Conservation (phyloP, 2,329 filamentous ascomycete genomes). For the Ascochyta clinopodiicola region DNA sequence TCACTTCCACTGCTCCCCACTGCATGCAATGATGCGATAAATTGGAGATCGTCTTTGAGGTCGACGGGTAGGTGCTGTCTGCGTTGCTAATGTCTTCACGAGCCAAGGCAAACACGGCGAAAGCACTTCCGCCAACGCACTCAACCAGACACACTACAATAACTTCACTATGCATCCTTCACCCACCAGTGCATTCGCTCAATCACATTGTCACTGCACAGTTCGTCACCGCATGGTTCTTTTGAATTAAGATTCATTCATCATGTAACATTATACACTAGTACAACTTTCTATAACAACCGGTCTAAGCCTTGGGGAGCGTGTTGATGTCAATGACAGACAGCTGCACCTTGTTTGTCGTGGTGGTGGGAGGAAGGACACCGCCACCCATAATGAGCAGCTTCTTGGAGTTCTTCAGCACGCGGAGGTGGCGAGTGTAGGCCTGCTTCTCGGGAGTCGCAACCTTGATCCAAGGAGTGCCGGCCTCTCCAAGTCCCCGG, state of each 20-base stretch:
- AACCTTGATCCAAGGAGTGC: constrained; percentile 53
- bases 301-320: constrained; percentile 9
- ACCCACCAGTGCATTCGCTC: background rate
- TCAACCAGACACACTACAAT: background rate
- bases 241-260: background rate
- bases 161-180: background rate
- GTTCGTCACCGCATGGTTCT: too few relatives aligned
- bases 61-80: too few relatives aligned
- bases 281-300: background rate
- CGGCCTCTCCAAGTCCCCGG: constrained; percentile 51
- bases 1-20: too few relatives aligned
- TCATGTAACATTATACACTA: background rate
- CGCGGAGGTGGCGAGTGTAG: constrained; percentile 57
- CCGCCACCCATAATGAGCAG: constrained; percentile 54
- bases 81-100: too few relatives aligned
- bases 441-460: constrained; percentile 49
- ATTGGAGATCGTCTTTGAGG: too few relatives aligned
- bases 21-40: background rate
- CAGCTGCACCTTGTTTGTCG: constrained; percentile 40
- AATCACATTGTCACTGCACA: too few relatives aligned
- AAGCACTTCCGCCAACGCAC: too few relatives aligned
- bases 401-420: constrained; percentile 50
- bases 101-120: too few relatives aligned
- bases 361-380: constrained; percentile 41
- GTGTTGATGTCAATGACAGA: constrained; percentile 41